Evolutionary conservation across 176 grass and related monocot genomes (phyloP).

Genomic region (Oryza meridionalis): DNA sequence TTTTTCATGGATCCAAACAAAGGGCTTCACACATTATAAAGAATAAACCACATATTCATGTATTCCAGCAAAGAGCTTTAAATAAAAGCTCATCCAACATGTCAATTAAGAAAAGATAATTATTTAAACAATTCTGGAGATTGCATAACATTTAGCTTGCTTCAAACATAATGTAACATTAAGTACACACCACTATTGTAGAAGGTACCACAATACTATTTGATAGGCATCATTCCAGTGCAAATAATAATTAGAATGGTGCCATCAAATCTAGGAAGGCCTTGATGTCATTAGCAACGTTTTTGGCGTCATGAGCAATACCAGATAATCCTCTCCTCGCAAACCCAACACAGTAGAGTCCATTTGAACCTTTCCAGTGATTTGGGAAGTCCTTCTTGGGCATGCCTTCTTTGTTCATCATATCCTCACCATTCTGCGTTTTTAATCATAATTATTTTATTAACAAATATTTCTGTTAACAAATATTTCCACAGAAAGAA

Average conservation of each 20-base stretch:
- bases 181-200: not conserved
- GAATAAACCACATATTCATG: no score
- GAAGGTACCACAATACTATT: not conserved
- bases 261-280: not conserved
- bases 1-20: no score
- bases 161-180: not conserved
- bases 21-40: no score
- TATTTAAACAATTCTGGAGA: not conserved
- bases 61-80: no score
- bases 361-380: conserved; percentile 70
- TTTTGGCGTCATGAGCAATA: conserved; percentile 50
- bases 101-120: not conserved
- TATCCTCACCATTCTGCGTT: conserved; percentile 38
- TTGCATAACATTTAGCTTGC: not conserved
- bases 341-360: conserved; percentile 63
- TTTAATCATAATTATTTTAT: not conserved
- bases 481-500: not conserved
- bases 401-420: conserved; percentile 53
- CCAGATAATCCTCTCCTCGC: conserved; percentile 56
- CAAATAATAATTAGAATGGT: not conserved
- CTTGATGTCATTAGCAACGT: conserved; percentile 59
- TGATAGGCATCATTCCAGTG: not conserved
- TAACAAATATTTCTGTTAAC: conserved; percentile 8
- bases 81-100: not conserved
- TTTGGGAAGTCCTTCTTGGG: conserved; percentile 53